These are phyloP conservation scores for Quercus parvula DNA, from an alignment of 306 rosid genomes.

Conservation along the genomic window DNA sequence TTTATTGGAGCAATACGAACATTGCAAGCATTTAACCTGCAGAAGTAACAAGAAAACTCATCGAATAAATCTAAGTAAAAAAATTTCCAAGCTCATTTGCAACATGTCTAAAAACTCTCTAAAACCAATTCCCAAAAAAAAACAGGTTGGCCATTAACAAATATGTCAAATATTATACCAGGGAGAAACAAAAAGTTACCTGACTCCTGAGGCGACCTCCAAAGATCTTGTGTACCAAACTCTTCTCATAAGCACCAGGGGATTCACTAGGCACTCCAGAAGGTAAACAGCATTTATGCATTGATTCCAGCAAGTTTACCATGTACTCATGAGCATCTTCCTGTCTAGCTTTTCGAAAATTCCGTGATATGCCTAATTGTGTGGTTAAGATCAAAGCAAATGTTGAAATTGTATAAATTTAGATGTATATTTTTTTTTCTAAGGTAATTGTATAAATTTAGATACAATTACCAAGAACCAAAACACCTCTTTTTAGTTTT, in stretches of 20 bases:
- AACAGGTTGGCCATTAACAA: neutral
- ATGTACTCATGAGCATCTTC: slow-evolving; percentile 99
- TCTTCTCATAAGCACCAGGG: slow-evolving; percentile 89
- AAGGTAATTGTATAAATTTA: neutral
- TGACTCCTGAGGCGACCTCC: slow-evolving; percentile 96
- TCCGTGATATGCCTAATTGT: slow-evolving; percentile 80
- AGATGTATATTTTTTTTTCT: too few species aligned
- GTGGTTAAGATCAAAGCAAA: slow-evolving; percentile 25
- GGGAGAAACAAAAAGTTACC: slow-evolving; percentile 37
- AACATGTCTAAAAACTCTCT: neutral
- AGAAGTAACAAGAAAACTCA: slow-evolving; percentile 15
- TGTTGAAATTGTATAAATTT: neutral
- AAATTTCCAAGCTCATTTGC: neutral
- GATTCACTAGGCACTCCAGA: slow-evolving; percentile 94
- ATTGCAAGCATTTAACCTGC: slow-evolving; percentile 91
- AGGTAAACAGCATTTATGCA: slow-evolving; percentile 97
- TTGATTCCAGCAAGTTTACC: slow-evolving; percentile 96
- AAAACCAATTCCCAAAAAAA: slow-evolving; percentile 6
- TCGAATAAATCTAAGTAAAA: neutral
- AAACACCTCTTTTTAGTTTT: neutral
- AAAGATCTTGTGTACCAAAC: slow-evolving; percentile 93
- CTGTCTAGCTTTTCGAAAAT: slow-evolving; percentile 80
- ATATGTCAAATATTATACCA: neutral
- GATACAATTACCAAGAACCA: neutral
- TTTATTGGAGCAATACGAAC: slow-evolving; percentile 78